A percentile compares a stretch with the other conserved stretches of the same genome.
phyloP scores from a whole-genome alignment of 2,329 filamentous ascomycete genomes.

The Lasiodiplodia gonubiensis region DNA sequence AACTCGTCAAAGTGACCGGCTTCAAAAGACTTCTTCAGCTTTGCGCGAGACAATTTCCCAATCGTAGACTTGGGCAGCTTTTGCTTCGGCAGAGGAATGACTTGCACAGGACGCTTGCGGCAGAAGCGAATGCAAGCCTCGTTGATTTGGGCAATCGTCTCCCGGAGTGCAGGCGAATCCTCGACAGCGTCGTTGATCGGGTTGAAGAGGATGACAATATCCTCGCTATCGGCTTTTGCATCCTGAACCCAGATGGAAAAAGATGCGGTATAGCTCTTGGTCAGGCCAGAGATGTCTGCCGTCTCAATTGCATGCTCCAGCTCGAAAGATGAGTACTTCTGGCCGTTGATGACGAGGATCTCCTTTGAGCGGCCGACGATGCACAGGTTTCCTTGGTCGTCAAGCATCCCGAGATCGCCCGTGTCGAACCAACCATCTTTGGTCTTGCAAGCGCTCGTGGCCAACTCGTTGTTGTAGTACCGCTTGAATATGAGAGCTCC shows the following conservation, averaged over 20 bases:
- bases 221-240: conserved; percentile 22
- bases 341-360: conserved; percentile 38
- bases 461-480: conserved; percentile 43
- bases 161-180: conserved; percentile 15
- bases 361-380: conserved; percentile 38
- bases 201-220: conserved; percentile 27
- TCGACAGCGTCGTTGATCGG: conserved; percentile 3
- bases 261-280: conserved; percentile 17
- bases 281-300: conserved; percentile 30
- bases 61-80: conserved; percentile 27
- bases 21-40: conserved; percentile 26
- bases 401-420: conserved; percentile 36
- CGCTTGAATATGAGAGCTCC: conserved; percentile 48
- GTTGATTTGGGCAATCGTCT: conserved; percentile 15
- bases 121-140: conserved; percentile 26
- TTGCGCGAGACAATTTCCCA: conserved; percentile 26
- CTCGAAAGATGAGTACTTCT: conserved; percentile 36
- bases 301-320: conserved; percentile 35
- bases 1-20: conserved; percentile 21
- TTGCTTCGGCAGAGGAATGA: conserved; percentile 24
- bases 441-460: conserved; percentile 35
- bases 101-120: conserved; percentile 15
- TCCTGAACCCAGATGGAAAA: conserved; percentile 26
- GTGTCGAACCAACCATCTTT: conserved; percentile 39
- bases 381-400: conserved; percentile 34